These are phyloP conservation scores for Apiospora koreana DNA, from an alignment of 2,329 filamentous ascomycete genomes.

Conservation along the genomic window DNA sequence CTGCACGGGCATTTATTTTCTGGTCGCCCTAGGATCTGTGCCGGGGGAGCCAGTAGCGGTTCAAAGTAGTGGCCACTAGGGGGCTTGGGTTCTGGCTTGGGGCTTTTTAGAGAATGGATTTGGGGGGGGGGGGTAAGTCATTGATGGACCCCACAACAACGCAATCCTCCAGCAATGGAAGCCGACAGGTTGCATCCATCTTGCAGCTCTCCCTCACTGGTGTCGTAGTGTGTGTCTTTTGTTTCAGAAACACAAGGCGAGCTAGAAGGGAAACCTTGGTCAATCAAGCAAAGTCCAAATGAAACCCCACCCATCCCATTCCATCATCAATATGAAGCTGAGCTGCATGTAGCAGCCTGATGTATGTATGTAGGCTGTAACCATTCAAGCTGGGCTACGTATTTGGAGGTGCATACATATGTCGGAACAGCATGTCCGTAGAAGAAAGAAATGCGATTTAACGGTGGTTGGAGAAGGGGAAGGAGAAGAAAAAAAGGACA, in stretches of 20 bases:
- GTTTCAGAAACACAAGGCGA: slow-evolving; percentile 6
- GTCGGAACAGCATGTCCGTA: background rate
- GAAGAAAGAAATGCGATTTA: background rate
- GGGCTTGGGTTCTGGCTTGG: background rate
- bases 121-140: background rate
- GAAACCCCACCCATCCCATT: background rate
- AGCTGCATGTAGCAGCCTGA: background rate
- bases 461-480: background rate
- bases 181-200: background rate
- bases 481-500: background rate
- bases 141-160: background rate
- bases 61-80: no score
- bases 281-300: background rate
- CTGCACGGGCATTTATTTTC: background rate
- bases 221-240: background rate
- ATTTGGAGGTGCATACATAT: background rate
- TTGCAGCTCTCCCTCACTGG: background rate
- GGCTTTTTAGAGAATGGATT: background rate
- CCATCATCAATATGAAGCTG: background rate
- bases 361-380: background rate
- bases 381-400: background rate
- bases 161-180: background rate
- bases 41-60: background rate
- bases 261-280: background rate
- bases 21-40: background rate